Evolutionary conservation across 208 protist species (phyloP).

Genomic region (Leishmania arabica): DNA sequence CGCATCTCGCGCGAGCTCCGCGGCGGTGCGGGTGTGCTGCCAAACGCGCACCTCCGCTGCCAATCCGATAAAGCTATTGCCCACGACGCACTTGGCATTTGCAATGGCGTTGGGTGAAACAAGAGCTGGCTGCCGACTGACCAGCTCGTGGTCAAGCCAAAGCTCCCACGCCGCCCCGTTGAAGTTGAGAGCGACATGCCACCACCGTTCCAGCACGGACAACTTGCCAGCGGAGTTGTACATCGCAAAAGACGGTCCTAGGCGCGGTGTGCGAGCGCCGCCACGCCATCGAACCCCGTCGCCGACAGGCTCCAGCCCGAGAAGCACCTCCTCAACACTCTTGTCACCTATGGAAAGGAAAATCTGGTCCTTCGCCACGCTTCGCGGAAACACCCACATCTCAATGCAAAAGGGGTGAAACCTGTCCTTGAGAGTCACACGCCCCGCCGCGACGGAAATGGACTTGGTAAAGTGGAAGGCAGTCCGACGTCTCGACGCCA

Average conservation of each 20-base stretch:
- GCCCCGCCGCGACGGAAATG: constrained; percentile 50
- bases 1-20: constrained; percentile 73
- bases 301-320: constrained; percentile 69
- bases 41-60: constrained; percentile 86
- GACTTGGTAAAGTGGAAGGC: constrained; percentile 81
- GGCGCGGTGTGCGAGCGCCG: constrained; percentile 75
- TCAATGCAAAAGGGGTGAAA: constrained; percentile 89
- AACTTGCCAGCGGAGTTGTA: constrained; percentile 46
- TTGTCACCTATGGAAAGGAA: constrained; percentile 88
- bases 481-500: constrained; percentile 2
- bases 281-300: constrained; percentile 81
- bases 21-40: constrained; percentile 52
- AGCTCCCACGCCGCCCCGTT: constrained; percentile 83
- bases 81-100: constrained; percentile 70
- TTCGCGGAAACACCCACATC: constrained; percentile 85
- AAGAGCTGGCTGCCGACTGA: constrained; percentile 43
- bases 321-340: constrained; percentile 73
- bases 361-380: constrained; percentile 60
- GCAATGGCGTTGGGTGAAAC: constrained; percentile 62
- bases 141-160: constrained; percentile 71
- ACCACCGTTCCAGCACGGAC: constrained; percentile 75
- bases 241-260: constrained; percentile 74
- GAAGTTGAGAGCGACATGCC: constrained; percentile 90
- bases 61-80: constrained; percentile 79
- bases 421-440: constrained; percentile 73